Evolutionary conservation across 1,284 basidiomycete species (phyloP).

Genomic region (Fomitopsis betulina): DNA sequence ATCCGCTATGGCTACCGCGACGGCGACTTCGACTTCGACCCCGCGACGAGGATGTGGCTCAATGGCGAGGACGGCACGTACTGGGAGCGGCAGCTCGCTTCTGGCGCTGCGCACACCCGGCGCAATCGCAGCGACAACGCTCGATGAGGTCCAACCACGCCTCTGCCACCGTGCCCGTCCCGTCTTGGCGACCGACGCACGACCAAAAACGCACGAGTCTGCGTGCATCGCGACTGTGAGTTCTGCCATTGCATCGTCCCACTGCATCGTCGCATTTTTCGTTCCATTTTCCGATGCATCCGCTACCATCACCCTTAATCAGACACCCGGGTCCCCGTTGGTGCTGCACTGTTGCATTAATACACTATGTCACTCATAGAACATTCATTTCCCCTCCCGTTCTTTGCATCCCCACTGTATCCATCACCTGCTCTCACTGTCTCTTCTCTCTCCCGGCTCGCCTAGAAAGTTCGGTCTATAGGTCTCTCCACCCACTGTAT

Average conservation of each 20-base stretch:
- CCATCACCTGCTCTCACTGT: background rate
- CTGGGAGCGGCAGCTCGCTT: slow-evolving; percentile 57
- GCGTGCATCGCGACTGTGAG: background rate
- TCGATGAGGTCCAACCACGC: slow-evolving; percentile 9
- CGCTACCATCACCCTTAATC: background rate
- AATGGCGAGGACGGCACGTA: slow-evolving; percentile 53
- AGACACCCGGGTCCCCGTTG: background rate
- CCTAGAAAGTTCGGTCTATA: slow-evolving; percentile 9
- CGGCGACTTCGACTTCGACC: slow-evolving; percentile 75
- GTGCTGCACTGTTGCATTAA: background rate
- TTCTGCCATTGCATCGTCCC: background rate
- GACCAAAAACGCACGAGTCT: slow-evolving; percentile 5
- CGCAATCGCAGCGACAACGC: slow-evolving; percentile 29
- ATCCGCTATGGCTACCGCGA: slow-evolving; percentile 73
- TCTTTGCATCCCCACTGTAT: background rate
- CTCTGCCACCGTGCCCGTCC: background rate
- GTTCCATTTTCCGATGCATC: background rate
- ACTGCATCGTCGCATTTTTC: background rate
- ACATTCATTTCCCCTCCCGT: background rate
- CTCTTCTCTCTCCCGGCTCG: background rate
- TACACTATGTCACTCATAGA: background rate
- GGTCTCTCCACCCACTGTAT: slow-evolving; percentile 15
- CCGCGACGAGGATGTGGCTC: slow-evolving; percentile 55
- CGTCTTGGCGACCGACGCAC: too few relatives aligned
- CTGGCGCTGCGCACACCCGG: slow-evolving; percentile 33